Base-by-base conservation (phyloP, 305 asterid genomes). In the Petunia hybrid region DNA sequence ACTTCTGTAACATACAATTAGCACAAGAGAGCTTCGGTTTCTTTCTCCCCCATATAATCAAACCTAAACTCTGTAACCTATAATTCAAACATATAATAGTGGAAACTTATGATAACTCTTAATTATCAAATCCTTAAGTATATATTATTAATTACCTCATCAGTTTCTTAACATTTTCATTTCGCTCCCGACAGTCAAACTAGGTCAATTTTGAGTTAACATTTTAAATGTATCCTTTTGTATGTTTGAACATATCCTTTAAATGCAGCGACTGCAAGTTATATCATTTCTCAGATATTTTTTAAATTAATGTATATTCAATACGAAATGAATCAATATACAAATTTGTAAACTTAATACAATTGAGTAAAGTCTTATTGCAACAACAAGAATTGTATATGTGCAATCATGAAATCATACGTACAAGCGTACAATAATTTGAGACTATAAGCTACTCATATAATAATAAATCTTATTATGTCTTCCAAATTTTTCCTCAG, bases 1-100 rank as follows among this genome's bases (percentile, higher is more conserved):
- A 13, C 36, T 48, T 73, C 4, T 51, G 78, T 73, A 73, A 73
- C 78, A 73, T 48, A 73, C 57, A 51, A 8, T 51, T 51, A 51
- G 10, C 48, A 73, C 45, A 35, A 48, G 77, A 43, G 43, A 31
- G 3, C 36, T 31, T 70, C 60, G 3, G 60, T 70, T 70, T 70
- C 39, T 31, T 70, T 48, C 77, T 70, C 31, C 61, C 10, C 77
- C 31, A 70, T 40, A 10, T 36, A 31, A 64, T 64, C 70, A 64
- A 64, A 64, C 22, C 22, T 36, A 65, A 65, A n/a, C 46, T 56
- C 2, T 2, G 51, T 66, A 66, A 66, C 73, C 12, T 39, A 40
- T 65, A 38, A 51, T 51, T 51, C 78, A 51, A 73, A 51, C 46
- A 51, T 13, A 51, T 51, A 51, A 51, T 73, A 31, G 48, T 31